Base-by-base conservation (phyloP, 1,284 basidiomycete genomes). In the Puccinia sorghi region DNA sequence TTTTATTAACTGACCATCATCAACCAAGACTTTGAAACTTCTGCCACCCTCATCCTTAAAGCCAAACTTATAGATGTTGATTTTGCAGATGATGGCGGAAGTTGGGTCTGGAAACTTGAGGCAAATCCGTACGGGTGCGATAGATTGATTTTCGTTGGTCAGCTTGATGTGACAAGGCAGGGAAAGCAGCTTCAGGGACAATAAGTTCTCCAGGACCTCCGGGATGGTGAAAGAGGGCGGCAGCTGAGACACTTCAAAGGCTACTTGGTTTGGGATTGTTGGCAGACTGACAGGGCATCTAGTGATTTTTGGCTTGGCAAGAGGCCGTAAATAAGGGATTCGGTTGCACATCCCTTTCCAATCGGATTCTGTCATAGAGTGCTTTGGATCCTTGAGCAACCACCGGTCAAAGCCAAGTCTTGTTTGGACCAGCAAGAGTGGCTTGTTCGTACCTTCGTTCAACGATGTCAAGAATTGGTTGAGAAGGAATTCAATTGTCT, bases 181-280 rank as follows among this genome's bases (percentile, higher is more conserved):
- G 13, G 37, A 4, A 17, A 66, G 39, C 4, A 66, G 64, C 48
- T 66, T 66, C 17, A 66, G 43, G 2, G 46, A 1, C 3, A 48
- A 17, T 2, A 66, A 39, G 25, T 50, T 66, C 9, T 66, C 46
- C 13, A 66, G 6, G n/a, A 48, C 1, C 25, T 48, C 2, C 0
- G 41, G 64, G 13, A 66, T 48, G 22, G 17, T 27, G n/a, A 66
- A 43, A 8, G 41, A 43, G 3, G 64, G 17, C 12, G 64, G 64
- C 1, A 66, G 41, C n/a, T 43, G 43, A 46, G n/a, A 66, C n/a
- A 66, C 32, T 50, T 66, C 64, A 25, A 66, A 66, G 1, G 64
- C 64, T 7, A 66, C 5, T 43, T 25, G 64, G 48, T 66, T 15
- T 3, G 3, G 11, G 46, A 39, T 46, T n/a, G n/a, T n/a, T 5